These are phyloP conservation scores for Botrytis squamosa DNA, from an alignment of 2,329 filamentous ascomycete species.

Conservation along the genomic window DNA sequence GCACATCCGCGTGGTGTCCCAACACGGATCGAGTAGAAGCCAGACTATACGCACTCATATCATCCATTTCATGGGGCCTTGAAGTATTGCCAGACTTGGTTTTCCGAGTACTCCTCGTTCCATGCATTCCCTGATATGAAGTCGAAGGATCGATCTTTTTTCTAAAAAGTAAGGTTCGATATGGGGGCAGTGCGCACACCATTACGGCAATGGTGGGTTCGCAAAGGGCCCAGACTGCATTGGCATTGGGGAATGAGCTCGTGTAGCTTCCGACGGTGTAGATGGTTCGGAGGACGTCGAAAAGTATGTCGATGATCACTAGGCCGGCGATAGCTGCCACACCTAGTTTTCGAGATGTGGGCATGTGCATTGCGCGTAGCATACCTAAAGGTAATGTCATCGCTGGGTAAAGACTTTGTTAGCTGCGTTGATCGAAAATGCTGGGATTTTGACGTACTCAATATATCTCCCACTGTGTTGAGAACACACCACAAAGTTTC, in stretches of 20 bases:
- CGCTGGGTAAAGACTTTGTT: neutral
- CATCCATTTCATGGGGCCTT: conserved; percentile 49
- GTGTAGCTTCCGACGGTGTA: conserved; percentile 12
- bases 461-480: conserved; percentile 12
- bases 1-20: neutral
- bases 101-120: conserved; percentile 2
- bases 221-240: conserved; percentile 16
- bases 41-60: conserved; percentile 53
- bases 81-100: neutral
- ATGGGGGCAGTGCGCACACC: conserved; percentile 16
- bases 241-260: conserved; percentile 4
- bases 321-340: conserved; percentile 12
- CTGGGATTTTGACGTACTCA: conserved; percentile 2
- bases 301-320: conserved; percentile 16
- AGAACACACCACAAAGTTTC: conserved; percentile 19
- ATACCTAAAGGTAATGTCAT: conserved; percentile 4
- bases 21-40: conserved; percentile 36
- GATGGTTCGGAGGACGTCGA: conserved; percentile 18
- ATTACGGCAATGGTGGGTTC: conserved; percentile 19
- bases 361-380: conserved; percentile 8
- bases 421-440: neutral
- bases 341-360: conserved; percentile 5
- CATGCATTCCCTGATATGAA: conserved; percentile 6
- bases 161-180: conserved; percentile 15
- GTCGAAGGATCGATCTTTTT: conserved; percentile 10